Evolutionary conservation across 768 basidiomycete species (phyloP).

Genomic region (Cystobasidium ongulense): DNA sequence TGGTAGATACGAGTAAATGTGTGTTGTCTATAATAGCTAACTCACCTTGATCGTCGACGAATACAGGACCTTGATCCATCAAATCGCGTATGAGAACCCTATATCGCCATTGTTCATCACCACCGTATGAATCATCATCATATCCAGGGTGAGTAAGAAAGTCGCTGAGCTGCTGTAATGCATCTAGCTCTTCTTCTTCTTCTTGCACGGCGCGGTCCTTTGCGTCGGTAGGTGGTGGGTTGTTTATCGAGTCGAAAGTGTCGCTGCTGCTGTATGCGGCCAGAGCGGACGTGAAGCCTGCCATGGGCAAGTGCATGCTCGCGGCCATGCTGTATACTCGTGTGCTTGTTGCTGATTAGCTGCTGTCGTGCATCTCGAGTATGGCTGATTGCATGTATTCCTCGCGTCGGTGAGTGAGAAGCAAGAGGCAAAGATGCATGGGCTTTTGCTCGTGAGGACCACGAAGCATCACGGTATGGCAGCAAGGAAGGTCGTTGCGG

Average conservation of each 20-base stretch:
- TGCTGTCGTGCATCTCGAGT: too few species aligned
- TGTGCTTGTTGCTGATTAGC: too few species aligned
- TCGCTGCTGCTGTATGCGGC: neutral
- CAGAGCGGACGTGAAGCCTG: neutral
- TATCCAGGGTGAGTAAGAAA: neutral
- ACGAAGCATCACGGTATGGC: too few species aligned
- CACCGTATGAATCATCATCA: neutral
- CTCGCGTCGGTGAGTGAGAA: too few species aligned
- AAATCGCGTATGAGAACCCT: neutral
- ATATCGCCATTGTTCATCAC: neutral
- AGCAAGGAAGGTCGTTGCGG: too few species aligned
- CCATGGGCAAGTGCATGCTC: neutral
- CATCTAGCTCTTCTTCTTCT: neutral
- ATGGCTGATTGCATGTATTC: too few species aligned
- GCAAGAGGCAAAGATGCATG: too few species aligned
- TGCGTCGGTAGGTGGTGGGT: neutral
- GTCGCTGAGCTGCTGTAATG: neutral
- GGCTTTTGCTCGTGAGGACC: too few species aligned
- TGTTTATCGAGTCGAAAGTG: neutral
- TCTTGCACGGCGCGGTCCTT: neutral
- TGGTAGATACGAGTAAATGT: neutral
- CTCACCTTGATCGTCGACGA: neutral
- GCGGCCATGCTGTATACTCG: too few species aligned
- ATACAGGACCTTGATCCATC: neutral
- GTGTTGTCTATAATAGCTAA: too few species aligned